Base-by-base conservation (phyloP, 1,139 yeast species). In the Meyerozyma guilliermondii region DNA sequence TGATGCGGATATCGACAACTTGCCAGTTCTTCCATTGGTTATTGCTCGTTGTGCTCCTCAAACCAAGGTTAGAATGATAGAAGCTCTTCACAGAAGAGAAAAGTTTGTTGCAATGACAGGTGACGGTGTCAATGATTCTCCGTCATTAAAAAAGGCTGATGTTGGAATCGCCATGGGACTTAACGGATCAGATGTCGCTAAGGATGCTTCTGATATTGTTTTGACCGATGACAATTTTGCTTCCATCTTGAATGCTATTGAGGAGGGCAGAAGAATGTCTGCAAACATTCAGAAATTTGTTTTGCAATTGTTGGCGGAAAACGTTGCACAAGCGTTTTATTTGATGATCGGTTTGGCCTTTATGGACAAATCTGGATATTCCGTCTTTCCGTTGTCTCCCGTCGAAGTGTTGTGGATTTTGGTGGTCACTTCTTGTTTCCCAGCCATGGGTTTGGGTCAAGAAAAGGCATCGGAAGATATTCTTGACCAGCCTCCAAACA, bases 161-260 rank as follows among this genome's bases (percentile, higher is more conserved):
- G 88, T 86, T 44, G 94, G 95, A 52, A 84, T 85, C 58, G 88
- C 91, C n/a, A 84, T 84, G 92, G 92, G 92, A 40, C 72, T 81
- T 56, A 80, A 83, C 49, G 92, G 91, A 10, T 81, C 88, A 10
- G 92, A 84, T 62, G 91, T 84, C 38, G 92, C 92, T 22, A 84
- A 84, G 60, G 88, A 84, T 56, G 88, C 88, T 2, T 76, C 87
- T 18, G 92, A 84, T 59, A 82, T 84, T 60, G 83, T 84, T 30
- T 70, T 84, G 46, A 74, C 83, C 18, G 89, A 83, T 59, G 92
- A 84, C 58, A 84, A 84, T 59, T 84, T 84, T 62, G 83, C 91
- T 3, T 82, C 89, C 11, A 83, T 84, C 57, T 71, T 83, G 45
- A 80, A 81, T 61, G 92, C 88, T 18, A 79, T 85, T 50, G 91